These are phyloP conservation scores for Ophiostoma himal-ulmi DNA, from an alignment of 2,329 filamentous ascomycete species.

Conservation along the genomic window DNA sequence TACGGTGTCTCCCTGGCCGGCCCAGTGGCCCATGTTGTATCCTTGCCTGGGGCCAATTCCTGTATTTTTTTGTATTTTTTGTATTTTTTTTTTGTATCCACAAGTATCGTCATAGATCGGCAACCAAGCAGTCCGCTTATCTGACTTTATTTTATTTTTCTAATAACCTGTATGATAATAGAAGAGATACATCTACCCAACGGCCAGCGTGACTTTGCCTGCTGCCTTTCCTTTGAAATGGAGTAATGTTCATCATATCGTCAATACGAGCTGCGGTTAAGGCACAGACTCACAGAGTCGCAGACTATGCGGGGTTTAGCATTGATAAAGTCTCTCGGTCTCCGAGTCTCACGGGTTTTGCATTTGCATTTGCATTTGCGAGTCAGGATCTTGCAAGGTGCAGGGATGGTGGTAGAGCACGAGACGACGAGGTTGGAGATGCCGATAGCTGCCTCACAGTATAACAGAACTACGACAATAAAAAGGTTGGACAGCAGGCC, in stretches of 20 bases:
- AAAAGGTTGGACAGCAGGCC: constrained; percentile 2
- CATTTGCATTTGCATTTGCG: neutral
- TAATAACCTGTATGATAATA: neutral
- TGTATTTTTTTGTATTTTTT: neutral
- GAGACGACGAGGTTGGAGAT: neutral
- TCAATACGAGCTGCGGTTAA: neutral
- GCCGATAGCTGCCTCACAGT: neutral
- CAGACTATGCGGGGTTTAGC: neutral
- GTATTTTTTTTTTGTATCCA: neutral
- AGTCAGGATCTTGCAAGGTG: neutral
- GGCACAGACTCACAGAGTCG: neutral
- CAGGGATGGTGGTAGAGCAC: neutral
- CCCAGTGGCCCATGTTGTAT: neutral
- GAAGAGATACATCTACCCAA: neutral
- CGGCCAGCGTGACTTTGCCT: neutral
- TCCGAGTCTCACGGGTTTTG: neutral
- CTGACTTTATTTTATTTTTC: too few relatives aligned
- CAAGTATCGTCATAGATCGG: neutral
- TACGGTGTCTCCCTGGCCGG: neutral
- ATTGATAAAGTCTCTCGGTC: neutral
- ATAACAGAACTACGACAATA: neutral
- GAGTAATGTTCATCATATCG: neutral
- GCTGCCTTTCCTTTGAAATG: neutral
- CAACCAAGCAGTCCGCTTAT: neutral
- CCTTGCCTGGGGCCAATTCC: neutral